phyloP scores from a whole-genome alignment of 176 grass and related monocot genomes.

The Dendrocalamus sinicus region DNA sequence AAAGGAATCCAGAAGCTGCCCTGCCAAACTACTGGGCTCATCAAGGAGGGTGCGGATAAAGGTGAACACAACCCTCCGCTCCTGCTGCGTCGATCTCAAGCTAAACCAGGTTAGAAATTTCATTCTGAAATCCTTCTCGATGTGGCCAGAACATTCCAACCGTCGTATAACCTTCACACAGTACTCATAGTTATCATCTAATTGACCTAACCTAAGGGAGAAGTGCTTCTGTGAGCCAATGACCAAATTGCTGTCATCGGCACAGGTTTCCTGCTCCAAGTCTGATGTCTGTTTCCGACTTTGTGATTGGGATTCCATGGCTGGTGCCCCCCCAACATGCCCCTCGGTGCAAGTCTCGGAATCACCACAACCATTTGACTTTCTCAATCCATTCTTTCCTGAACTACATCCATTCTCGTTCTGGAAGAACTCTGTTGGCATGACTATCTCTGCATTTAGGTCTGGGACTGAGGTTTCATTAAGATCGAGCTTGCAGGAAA shows the following conservation, averaged over 20 bases:
- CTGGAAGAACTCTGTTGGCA: conserved; percentile 57
- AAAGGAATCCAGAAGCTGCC: conserved; percentile 82
- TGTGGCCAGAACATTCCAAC: conserved; percentile 75
- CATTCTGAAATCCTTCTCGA: conserved; percentile 72
- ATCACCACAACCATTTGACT: conserved; percentile 65
- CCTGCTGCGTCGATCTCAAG: conserved; percentile 74
- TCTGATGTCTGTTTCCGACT: conserved; percentile 58
- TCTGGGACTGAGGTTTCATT: conserved; percentile 81
- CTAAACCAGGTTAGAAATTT: conserved; percentile 93
- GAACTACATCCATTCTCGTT: conserved; percentile 62
- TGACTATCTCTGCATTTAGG: conserved; percentile 79
- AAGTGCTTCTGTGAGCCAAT: conserved; percentile 51
- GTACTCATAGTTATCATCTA: conserved; percentile 87
- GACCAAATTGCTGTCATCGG: conserved; percentile 53
- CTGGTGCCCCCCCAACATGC: conserved; percentile 50
- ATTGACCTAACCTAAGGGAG: conserved; percentile 59
- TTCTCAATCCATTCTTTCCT: conserved; percentile 58
- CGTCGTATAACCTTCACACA: conserved; percentile 75
- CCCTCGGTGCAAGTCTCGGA: conserved; percentile 49
- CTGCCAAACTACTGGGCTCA: conserved; percentile 80
- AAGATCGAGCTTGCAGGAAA: conserved; percentile 64
- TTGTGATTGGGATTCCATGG: conserved; percentile 67
- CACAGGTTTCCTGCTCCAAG: conserved; percentile 61
- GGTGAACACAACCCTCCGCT: conserved; percentile 78
- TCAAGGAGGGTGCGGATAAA: conserved; percentile 74